Evolutionary conservation across 306 rosid genomes (phyloP).

Genomic region (Sphenostylis stenocarpa): DNA sequence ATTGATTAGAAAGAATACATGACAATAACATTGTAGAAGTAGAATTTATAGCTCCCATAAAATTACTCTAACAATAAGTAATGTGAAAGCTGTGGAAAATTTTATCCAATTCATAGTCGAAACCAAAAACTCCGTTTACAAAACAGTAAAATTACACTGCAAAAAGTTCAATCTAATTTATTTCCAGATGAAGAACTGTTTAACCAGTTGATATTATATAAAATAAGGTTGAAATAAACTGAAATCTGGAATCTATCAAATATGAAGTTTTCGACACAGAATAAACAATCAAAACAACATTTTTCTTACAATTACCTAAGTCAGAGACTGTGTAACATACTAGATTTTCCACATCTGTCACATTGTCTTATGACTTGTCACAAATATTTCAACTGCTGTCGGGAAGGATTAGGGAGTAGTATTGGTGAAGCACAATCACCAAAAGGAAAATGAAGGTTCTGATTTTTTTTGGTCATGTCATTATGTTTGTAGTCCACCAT

Average conservation of each 20-base stretch:
- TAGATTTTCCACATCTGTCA: background rate
- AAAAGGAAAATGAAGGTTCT: background rate
- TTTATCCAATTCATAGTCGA: background rate
- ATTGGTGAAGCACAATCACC: background rate
- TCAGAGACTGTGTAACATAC: conserved; percentile 4
- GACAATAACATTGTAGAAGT: background rate
- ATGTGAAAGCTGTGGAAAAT: background rate
- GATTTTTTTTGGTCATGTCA: background rate
- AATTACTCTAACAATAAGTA: background rate
- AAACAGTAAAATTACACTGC: background rate
- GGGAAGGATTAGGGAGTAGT: background rate
- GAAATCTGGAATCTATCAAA: background rate
- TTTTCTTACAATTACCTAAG: background rate
- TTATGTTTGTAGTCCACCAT: background rate
- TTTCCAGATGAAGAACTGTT: background rate
- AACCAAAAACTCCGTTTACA: background rate
- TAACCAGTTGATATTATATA: background rate
- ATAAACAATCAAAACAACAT: background rate
- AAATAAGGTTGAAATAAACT: conserved; percentile 11
- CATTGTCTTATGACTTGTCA: background rate
- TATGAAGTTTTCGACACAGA: background rate
- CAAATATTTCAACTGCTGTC: background rate
- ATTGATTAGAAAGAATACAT: background rate
- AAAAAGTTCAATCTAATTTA: background rate
- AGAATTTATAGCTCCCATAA: background rate